Percentiles rank a stretch among this genome's conserved stretches.
Conservation (phyloP, 2,329 filamentous ascomycete genomes). For the Tolypocladium cylindrosporum region DNA sequence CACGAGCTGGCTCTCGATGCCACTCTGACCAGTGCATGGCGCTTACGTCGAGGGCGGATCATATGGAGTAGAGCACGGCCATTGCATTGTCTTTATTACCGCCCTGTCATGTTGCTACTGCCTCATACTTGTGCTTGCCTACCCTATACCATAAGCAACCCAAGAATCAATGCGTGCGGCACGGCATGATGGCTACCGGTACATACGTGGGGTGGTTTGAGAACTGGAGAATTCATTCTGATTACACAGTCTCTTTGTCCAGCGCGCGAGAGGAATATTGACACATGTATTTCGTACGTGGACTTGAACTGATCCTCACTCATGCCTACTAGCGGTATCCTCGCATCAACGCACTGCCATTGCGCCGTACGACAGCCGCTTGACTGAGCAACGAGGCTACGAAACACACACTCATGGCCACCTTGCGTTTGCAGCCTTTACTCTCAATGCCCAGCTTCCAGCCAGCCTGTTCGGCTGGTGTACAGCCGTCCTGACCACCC, state of each 20-base stretch:
- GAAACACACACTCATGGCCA: no score
- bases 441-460: neutral
- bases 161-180: neutral
- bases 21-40: neutral
- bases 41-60: neutral
- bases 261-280: no score
- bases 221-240: neutral
- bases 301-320: neutral
- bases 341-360: neutral
- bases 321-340: neutral
- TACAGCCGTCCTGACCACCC: neutral
- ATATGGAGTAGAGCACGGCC: neutral
- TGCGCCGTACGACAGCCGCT: neutral
- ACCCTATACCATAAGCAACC: neutral
- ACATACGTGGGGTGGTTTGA: neutral
- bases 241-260: no score
- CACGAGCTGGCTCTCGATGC: neutral
- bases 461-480: neutral
- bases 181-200: neutral
- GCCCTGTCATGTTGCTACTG: no score
- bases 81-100: neutral
- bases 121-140: neutral
- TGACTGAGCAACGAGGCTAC: neutral
- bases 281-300: no score
- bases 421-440: no score